Base-by-base conservation (phyloP, 2,329 filamentous ascomycete genomes). In the Xylariaceae sp. region DNA sequence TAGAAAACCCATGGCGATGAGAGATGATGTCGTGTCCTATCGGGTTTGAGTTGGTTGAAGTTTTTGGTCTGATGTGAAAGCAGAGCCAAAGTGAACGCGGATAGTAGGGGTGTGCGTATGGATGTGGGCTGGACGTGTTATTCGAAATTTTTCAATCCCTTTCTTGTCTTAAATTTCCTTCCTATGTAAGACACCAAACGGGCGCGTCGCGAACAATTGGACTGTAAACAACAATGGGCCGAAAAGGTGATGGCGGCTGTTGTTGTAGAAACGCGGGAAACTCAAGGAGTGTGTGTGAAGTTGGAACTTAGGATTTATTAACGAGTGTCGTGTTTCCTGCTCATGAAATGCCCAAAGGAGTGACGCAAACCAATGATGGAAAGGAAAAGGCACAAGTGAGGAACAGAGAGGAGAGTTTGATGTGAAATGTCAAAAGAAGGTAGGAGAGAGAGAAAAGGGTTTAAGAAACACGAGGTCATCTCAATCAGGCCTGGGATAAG, bases 1-100 rank as follows among this genome's bases (percentile, higher is more conserved):
- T 62, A 71, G 33, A 48, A 68, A 66, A 56, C 65, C 70, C 71
- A 72, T 63, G 55, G 40, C 52, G 53, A 55, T 46, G 33, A 34
- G 11, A 44, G 16, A 19, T 8, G 16, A 31, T 40, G 12, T 37
- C 24, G n/a, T 36, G 21, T 41, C 3, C 53, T 34, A 36, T 39
- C 12, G 14, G 26, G 11, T 14, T 21, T 49, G 16, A 21, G 17
- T 21, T 14, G n/a, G 23, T 28, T 28, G 19, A 29, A 12, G 19
- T 52, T 11, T 33, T 41, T 4, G 29, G 31, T 39, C n/a, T 14
- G 26, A 12, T 5, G 29, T 21, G 19, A n/a, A 45, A 53, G 41
- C 4, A 37, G 41, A 45, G 45, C 26, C 39, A n/a, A 44, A 43
- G 14, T 36, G 19, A 23, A 21, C 5, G 14, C 11, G 1, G 31